These are phyloP conservation scores for Ochetophila trinervis DNA, from an alignment of 306 rosid genomes.

Conservation along the genomic window DNA sequence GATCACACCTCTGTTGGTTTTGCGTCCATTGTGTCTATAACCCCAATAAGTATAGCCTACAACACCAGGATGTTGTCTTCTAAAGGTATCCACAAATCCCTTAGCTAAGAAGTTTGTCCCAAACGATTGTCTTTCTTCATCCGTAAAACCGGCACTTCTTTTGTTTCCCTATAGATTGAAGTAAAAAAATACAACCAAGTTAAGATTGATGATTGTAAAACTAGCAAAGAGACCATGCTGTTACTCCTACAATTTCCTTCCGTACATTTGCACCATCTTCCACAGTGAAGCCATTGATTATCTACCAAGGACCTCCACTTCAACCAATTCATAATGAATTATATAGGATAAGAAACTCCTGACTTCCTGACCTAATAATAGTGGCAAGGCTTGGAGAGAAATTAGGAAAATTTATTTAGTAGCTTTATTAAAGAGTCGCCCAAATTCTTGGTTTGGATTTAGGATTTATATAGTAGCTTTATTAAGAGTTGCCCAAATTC, in stretches of 20 bases:
- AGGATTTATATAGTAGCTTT: too few relatives aligned
- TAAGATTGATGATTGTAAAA: background rate
- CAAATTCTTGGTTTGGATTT: background rate
- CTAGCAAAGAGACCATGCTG: background rate
- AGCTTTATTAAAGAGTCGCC: too few relatives aligned
- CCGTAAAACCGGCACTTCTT: slow-evolving; percentile 93
- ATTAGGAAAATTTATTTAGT: too few relatives aligned
- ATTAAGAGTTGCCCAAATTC: too few relatives aligned
- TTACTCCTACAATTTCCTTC: too few relatives aligned
- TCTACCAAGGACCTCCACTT: background rate
- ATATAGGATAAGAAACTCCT: background rate
- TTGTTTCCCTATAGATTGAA: slow-evolving; percentile 60
- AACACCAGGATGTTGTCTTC: slow-evolving; percentile 80
- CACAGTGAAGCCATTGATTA: background rate
- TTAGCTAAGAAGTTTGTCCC: slow-evolving; percentile 62
- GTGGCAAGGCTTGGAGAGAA: too few relatives aligned
- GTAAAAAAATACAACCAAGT: slow-evolving; percentile 2
- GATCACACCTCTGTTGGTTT: slow-evolving; percentile 60
- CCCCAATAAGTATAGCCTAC: slow-evolving; percentile 99
- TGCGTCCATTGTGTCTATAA: slow-evolving; percentile 79
- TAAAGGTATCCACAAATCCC: slow-evolving; percentile 86
- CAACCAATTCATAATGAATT: background rate
- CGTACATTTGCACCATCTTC: background rate
- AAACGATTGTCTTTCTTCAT: slow-evolving; percentile 88
- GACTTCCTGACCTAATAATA: background rate